Evolutionary conservation across 805 yeast genomes (phyloP).

Genomic region (Kluyveromyces lactis): DNA sequence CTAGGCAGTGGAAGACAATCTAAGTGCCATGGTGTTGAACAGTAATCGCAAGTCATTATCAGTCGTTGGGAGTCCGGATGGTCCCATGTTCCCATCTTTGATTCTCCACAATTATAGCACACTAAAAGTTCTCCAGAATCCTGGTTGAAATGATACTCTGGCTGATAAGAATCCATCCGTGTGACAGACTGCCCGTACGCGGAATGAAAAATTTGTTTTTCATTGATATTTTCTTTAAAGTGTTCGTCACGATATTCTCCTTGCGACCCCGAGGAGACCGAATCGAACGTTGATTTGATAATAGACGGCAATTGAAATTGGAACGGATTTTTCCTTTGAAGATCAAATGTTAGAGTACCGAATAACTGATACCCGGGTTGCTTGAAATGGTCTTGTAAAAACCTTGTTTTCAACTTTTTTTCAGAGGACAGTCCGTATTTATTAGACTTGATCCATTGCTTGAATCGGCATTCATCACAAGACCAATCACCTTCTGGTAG

Average conservation of each 20-base stretch:
- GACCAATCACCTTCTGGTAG: constrained; percentile 88
- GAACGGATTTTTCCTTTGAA: constrained; percentile 54
- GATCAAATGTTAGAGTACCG: constrained; percentile 48
- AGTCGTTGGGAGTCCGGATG: constrained; percentile 37
- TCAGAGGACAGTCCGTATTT: constrained; percentile 9
- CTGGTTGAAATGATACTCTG: constrained; percentile 57
- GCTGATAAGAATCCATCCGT: constrained; percentile 35
- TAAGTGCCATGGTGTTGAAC: constrained; percentile 77
- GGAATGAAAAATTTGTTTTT: constrained; percentile 40
- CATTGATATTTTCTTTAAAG: constrained; percentile 34
- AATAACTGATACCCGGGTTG: constrained; percentile 31
- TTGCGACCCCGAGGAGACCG: constrained; percentile 54
- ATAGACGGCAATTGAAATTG: constrained; percentile 60
- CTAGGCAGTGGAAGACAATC: constrained; percentile 78
- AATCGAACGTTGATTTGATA: constrained; percentile 63
- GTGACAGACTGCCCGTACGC: constrained; percentile 30
- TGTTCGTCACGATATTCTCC: constrained; percentile 67
- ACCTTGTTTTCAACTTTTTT: constrained; percentile 17
- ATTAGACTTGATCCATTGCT: constrained; percentile 26
- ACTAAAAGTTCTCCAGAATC: constrained; percentile 53
- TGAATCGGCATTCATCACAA: constrained; percentile 65
- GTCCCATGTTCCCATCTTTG: constrained; percentile 46
- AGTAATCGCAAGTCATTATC: constrained; percentile 73
- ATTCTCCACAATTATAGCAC: constrained; percentile 69
- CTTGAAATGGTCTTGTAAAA: constrained; percentile 8